phyloP scores from a whole-genome alignment of 176 grass and related monocot genomes.

The Elaeis guineensis region DNA sequence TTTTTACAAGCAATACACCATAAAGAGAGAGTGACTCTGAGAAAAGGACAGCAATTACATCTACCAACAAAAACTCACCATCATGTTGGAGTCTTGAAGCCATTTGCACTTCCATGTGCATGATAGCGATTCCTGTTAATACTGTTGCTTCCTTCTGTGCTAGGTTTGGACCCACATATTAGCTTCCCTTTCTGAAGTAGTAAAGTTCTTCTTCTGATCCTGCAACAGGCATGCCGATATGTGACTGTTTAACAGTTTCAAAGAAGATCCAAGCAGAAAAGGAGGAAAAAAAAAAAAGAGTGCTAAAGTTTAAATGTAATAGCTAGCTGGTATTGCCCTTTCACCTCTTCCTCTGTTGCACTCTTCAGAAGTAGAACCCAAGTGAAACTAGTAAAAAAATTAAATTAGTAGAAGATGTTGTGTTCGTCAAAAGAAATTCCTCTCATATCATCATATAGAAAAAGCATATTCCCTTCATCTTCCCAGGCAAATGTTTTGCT shows the following conservation, averaged over 20 bases:
- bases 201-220: constrained; percentile 71
- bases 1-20: too few relatives aligned
- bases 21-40: neutral
- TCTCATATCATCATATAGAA: constrained; percentile 85
- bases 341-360: constrained; percentile 84
- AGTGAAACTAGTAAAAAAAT: constrained; percentile 15
- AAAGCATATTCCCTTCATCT: constrained; percentile 49
- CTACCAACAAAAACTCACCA: constrained; percentile 49
- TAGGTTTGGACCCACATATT: constrained; percentile 78
- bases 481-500: constrained; percentile 53
- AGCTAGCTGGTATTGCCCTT: constrained; percentile 50
- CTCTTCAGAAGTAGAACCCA: constrained; percentile 83
- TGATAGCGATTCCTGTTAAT: constrained; percentile 50
- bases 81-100: constrained; percentile 74
- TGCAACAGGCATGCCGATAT: constrained; percentile 3
- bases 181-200: constrained; percentile 67
- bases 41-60: constrained; percentile 33
- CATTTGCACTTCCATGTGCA: constrained; percentile 39
- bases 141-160: constrained; percentile 43
- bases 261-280: too few relatives aligned
- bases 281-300: too few relatives aligned
- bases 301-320: neutral
- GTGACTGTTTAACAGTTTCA: too few relatives aligned
- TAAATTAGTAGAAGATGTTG: neutral
- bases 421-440: neutral